Base-by-base conservation (phyloP, 2,329 filamentous ascomycete species). In the Rutstroemia sp. region DNA sequence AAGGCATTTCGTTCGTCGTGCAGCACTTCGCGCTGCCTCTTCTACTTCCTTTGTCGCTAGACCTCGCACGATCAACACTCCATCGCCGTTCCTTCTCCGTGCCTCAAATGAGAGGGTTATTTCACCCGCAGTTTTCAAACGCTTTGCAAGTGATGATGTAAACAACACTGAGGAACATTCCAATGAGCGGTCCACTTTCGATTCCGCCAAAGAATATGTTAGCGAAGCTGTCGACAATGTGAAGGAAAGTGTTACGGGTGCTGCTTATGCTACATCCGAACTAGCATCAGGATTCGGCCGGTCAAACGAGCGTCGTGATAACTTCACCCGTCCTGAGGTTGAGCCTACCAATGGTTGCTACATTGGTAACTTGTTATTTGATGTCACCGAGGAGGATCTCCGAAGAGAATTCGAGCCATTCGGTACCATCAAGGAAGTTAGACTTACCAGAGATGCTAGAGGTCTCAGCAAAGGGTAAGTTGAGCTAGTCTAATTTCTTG, bases 301-400 rank as follows among this genome's bases (percentile, higher is more conserved):
- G 10, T 14, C 39, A 21, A 53, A 45, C 34, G 42, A 23, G 14
- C 23, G 51, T 12, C 39, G 38, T n/a, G 34, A 34, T 14, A 2
- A 7, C 8, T 10, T 10, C 12, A 12, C 5, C 7, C 53, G 16
- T 34, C 23, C 34, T 48, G 10, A 21, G 7, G 23, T 42, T 19
- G 25, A 42, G 48, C 62, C 56, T 51, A 60, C 12, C 16, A 30
- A 57, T n/a, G 54, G 53, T 21, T 64, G 89, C 57, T 89, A 87
- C 65, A 68, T 88, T 60, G 86, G 84, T 45, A 89, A 89, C 68
- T 69, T 89, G 38, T 84, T 84, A 69, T 89, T 84, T 67, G 84
- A 88, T 67, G 76, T 87, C 57, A 83, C 78, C 6, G 75, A 77
- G 14, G 76, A 80, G 42, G 78, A 86, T 63, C 66, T 89, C 47